Evolutionary conservation across 2,329 filamentous ascomycete genomes (phyloP).

Genomic region (Tolypocladium ovalisporum): DNA sequence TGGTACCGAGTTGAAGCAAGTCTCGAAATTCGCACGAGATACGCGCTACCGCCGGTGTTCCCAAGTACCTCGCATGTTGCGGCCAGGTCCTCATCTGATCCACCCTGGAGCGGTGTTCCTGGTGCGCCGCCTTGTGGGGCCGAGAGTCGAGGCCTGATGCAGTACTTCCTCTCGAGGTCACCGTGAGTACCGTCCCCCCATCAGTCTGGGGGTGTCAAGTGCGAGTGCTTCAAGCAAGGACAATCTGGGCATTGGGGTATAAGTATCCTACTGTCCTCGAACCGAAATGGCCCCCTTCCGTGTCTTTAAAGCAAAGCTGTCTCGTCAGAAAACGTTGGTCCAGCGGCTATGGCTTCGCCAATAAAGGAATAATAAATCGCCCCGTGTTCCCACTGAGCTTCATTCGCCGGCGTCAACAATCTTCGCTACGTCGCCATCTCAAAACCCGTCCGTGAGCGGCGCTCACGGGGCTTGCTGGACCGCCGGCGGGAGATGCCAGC

Average conservation of each 20-base stretch:
- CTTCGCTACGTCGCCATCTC: background rate
- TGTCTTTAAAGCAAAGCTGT: background rate
- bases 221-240: background rate
- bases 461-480: background rate
- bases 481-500: background rate
- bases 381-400: background rate
- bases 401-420: background rate
- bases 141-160: background rate
- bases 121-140: background rate
- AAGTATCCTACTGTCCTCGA: constrained; percentile 1
- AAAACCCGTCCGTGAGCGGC: background rate
- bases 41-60: background rate
- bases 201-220: background rate
- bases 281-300: background rate
- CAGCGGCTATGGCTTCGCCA: background rate
- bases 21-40: background rate
- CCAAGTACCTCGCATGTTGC: background rate
- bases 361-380: background rate
- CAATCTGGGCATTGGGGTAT: constrained; percentile 2
- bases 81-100: background rate
- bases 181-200: background rate
- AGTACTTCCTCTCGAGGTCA: background rate
- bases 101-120: background rate
- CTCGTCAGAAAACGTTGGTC: background rate
- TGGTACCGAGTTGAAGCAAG: background rate